Evolutionary conservation across 1,139 yeast species (phyloP), one percentile per base, ranked within the genome.

Genomic region (Yamadazyma dushanensis): DNA sequence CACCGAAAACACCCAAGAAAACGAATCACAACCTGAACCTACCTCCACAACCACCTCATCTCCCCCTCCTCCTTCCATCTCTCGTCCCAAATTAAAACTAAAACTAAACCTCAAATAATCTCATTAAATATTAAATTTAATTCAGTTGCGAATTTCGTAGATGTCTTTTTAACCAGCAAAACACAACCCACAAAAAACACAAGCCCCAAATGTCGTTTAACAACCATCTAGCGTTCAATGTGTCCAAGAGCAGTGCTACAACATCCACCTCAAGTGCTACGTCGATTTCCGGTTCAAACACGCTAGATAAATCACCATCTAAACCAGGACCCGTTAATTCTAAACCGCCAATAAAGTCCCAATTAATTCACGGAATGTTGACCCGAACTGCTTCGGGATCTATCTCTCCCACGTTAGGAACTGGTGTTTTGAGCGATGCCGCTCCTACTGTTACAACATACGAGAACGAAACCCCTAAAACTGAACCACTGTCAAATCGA

Each of bases 171-270:
- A n/a, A n/a, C n/a, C n/a, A n/a, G n/a, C n/a, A n/a, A n/a, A n/a
- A n/a, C n/a, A n/a, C n/a, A n/a, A n/a, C n/a, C n/a, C n/a, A n/a
- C n/a, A n/a, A n/a, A n/a, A n/a, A n/a, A n/a, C n/a, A n/a, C n/a
- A n/a, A n/a, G n/a, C n/a, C n/a, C n/a, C n/a, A n/a, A n/a, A 31
- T 31, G 34, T 23, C 34, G 15, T 61, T 56, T 46, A 63, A 57
- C 41, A 62, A 54, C 38, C 63, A 57, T 34, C 53, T 66, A 34
- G 58, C 61, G n/a, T 69, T 68, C 45, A 67, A 56, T 40, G 55
- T 67, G 14, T 52, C 68, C 31, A 70, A 70, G 47, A 51, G 75
- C 6, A 56, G 65, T 2, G 64, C 76, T n/a, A 70, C 76, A 3
- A 70, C 75, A 2, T 67, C 73, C 17, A 67, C 73, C 10, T 59